These are phyloP conservation scores for Lophium mytilinum DNA, from an alignment of 495 filamentous ascomycete genomes.

Conservation along the genomic window DNA sequence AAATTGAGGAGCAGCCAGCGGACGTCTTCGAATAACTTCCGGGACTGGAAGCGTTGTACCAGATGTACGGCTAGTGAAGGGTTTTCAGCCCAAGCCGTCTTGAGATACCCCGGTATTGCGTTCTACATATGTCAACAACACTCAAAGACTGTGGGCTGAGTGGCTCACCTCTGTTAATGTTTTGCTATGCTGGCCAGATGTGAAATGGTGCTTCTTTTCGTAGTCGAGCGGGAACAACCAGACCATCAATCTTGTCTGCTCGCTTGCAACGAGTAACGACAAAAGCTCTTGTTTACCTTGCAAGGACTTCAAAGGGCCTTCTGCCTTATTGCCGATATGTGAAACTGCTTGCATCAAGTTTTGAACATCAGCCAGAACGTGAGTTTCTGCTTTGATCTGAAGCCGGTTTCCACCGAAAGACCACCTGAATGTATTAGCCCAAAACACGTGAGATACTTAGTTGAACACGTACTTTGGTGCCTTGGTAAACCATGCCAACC, in stretches of 20 bases:
- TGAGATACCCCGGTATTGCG: conserved; percentile 52
- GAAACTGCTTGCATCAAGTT: conserved; percentile 49
- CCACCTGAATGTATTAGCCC: conserved; percentile 48
- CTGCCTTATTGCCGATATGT: conserved; percentile 46
- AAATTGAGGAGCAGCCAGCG: conserved; percentile 70
- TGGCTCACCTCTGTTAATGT: conserved; percentile 45
- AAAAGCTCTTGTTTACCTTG: conserved; percentile 75
- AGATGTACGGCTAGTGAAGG: conserved; percentile 80
- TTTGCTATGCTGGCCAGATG: conserved; percentile 36
- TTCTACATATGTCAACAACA: conserved; percentile 31
- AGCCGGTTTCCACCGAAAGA: conserved; percentile 90
- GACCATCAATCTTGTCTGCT: conserved; percentile 71
- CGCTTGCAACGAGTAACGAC: conserved; percentile 70
- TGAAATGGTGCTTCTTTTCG: conserved; percentile 48
- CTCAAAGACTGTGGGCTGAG: not conserved
- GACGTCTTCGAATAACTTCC: conserved; percentile 62
- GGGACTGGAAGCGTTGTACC: conserved; percentile 65
- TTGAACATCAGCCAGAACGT: conserved; percentile 69
- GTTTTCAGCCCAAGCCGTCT: conserved; percentile 77
- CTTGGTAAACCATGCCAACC: conserved; percentile 77
- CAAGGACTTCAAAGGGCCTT: conserved; percentile 53
- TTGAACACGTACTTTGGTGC: conserved; percentile 49
- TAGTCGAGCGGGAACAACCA: conserved; percentile 85
- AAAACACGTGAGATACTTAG: not conserved
- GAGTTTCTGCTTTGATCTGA: conserved; percentile 86